Percentiles rank a stretch among this genome's conserved stretches.
These are phyloP conservation scores for Epichloe typhina DNA, from an alignment of 2,329 filamentous ascomycete species.

Conservation along the genomic window DNA sequence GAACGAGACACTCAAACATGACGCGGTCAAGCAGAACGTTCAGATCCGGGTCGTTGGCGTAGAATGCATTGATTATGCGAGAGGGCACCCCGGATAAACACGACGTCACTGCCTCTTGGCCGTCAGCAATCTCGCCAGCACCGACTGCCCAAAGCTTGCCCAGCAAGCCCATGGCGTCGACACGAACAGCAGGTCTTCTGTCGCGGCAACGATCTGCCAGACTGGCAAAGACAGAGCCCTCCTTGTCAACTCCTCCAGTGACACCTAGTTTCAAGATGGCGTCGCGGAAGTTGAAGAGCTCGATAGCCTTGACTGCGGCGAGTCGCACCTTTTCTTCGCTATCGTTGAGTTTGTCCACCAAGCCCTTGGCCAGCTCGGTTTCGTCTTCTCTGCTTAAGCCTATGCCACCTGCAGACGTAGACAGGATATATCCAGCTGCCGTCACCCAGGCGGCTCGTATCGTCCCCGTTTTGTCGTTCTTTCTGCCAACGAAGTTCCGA, in stretches of 20 bases:
- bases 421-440: constrained; percentile 69
- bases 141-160: constrained; percentile 90
- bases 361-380: constrained; percentile 53
- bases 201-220: constrained; percentile 84
- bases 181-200: constrained; percentile 65
- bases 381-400: constrained; percentile 79
- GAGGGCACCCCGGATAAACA: constrained; percentile 75
- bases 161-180: constrained; percentile 74
- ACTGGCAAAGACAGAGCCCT: constrained; percentile 66
- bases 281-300: constrained; percentile 66
- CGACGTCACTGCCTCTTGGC: constrained; percentile 60
- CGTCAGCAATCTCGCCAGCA: constrained; percentile 70
- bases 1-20: constrained; percentile 78
- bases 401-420: constrained; percentile 84
- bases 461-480: constrained; percentile 70
- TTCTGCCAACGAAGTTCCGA: constrained; percentile 70
- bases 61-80: constrained; percentile 75
- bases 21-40: constrained; percentile 75
- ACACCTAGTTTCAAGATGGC: constrained; percentile 71
- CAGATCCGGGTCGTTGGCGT: constrained; percentile 78
- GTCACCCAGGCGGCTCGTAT: constrained; percentile 82
- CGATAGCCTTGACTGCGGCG: constrained; percentile 75
- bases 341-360: constrained; percentile 75
- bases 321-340: constrained; percentile 83
- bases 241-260: constrained; percentile 59